A percentile compares a stretch with the other conserved stretches of the same genome.
Evolutionary conservation across 139 green algal genomes (phyloP).

Genomic region (Klebsormidium nitens): DNA sequence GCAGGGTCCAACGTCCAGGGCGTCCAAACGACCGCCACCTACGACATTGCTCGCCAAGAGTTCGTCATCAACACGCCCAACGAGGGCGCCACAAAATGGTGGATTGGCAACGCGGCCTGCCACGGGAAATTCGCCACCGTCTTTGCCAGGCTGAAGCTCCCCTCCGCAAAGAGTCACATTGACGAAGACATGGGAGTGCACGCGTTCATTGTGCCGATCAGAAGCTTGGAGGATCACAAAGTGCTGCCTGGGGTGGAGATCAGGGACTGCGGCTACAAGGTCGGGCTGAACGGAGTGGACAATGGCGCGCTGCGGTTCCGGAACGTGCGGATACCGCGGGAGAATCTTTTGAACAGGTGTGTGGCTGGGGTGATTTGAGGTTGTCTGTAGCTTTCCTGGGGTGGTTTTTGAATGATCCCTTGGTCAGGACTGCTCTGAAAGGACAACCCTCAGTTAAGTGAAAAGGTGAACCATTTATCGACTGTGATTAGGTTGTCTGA

Average conservation of each 20-base stretch:
- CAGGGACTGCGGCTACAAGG: conserved; percentile 88
- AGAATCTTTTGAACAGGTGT: conserved; percentile 30
- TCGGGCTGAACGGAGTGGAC: conserved; percentile 85
- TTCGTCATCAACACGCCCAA: conserved; percentile 93
- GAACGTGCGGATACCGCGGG: conserved; percentile 30
- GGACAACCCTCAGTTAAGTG: too few relatives aligned
- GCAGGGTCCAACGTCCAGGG: conserved; percentile 86
- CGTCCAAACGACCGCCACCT: conserved; percentile 92
- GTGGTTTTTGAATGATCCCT: too few relatives aligned
- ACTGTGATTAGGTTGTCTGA: too few relatives aligned
- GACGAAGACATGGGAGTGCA: conserved; percentile 56
- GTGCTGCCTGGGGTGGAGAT: conserved; percentile 79
- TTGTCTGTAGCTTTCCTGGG: background rate
- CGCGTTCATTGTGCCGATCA: conserved; percentile 57
- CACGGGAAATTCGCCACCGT: conserved; percentile 84
- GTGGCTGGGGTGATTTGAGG: background rate
- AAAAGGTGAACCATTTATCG: too few relatives aligned
- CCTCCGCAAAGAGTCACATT: conserved; percentile 21
- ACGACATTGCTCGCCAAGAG: conserved; percentile 60
- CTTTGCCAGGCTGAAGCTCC: conserved; percentile 80
- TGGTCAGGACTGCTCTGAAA: too few relatives aligned
- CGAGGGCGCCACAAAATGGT: conserved; percentile 83
- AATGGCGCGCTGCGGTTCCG: conserved; percentile 73
- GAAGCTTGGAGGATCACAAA: conserved; percentile 24
- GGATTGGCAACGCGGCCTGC: conserved; percentile 83